Base-by-base conservation (phyloP, 148 eudicot species). In the Rhododendron simsii region DNA sequence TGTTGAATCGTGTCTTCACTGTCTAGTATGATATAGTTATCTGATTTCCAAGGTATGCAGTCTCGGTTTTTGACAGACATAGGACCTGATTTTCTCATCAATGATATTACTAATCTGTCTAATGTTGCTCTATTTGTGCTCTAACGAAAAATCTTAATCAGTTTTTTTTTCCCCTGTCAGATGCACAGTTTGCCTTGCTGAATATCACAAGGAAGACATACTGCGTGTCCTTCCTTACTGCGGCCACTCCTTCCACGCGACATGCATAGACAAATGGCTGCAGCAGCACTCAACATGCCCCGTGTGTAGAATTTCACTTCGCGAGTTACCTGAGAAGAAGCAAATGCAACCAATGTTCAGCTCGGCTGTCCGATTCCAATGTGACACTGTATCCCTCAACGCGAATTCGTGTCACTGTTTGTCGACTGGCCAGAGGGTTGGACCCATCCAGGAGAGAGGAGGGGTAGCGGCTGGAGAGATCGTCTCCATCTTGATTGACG, bases 271-370 rank as follows among this genome's bases (percentile, higher is more conserved):
- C 89, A 88, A 93, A 84, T 96, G 99, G 99, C 91, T 96, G 57
- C 93, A 92, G 57, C 96, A 95, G 84, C 94, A 95, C 84, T 93
- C 94, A 81, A 96, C 99, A 67, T 96, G 99, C 78, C 99, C 99
- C 5, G 95, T 96, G 75, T 96, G 99, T 77, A 92, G 99, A 23
- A 85, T 95, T 47, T 96, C 99, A 0, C 88, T 96, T 82, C 96
- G 97, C 4, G 99, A 93, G 44, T 74, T 86, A 39, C 88, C 88
- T 81, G 96, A 93, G 85, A 94, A 91, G 87, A 93, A 93, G 86
- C 90, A 95, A 73, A 91, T 94, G 95, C 98, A 92, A 80, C 93
- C 95, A 5, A 74, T 95, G 88, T 91, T 93, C 87, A 92, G 98
- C 80, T 91, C 95, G 37, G 91, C 93, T 50, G 10, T 85, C 75